Conservation (phyloP, 768 basidiomycete species). For the Filobasidium floriforme region DNA sequence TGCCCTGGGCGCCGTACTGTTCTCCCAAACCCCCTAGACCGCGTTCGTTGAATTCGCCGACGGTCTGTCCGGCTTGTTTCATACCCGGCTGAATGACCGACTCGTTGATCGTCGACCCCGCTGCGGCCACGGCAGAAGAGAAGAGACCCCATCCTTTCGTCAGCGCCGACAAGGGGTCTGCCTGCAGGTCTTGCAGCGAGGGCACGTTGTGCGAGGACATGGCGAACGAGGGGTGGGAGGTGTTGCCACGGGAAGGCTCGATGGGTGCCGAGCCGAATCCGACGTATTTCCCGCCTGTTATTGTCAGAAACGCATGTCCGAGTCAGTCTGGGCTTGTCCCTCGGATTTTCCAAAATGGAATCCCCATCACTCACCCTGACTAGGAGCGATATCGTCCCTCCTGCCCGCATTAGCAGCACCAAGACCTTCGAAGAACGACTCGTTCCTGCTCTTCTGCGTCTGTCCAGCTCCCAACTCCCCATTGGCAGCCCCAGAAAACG, state of each 20-base stretch:
- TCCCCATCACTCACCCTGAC: conserved; percentile 56
- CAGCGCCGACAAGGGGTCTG: conserved; percentile 74
- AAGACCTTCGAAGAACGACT: conserved; percentile 73
- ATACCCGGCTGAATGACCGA: conserved; percentile 85
- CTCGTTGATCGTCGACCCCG: conserved; percentile 69
- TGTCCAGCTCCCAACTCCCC: conserved; percentile 34
- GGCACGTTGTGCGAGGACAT: conserved; percentile 76
- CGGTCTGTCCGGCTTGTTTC: conserved; percentile 54
- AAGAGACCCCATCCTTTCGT: conserved; percentile 96
- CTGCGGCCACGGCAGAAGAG: conserved; percentile 71
- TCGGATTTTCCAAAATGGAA: neutral
- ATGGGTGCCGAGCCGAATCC: conserved; percentile 86
- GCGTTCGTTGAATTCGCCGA: conserved; percentile 20
- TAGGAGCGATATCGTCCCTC: conserved; percentile 73
- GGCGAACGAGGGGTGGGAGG: conserved; percentile 60
- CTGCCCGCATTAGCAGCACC: conserved; percentile 74
- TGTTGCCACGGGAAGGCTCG: conserved; percentile 30
- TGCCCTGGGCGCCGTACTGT: conserved; percentile 26
- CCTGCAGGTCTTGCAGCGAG: conserved; percentile 68
- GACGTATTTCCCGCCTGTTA: conserved; percentile 62
- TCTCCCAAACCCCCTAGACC: conserved; percentile 7
- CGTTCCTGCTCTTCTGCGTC: conserved; percentile 72
- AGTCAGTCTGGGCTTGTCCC: neutral
- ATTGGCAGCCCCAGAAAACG: conserved; percentile 15
- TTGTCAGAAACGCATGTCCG: neutral